phyloP scores from a whole-genome alignment of 2,329 filamentous ascomycete genomes.

The Exophiala lecanii-corni region DNA sequence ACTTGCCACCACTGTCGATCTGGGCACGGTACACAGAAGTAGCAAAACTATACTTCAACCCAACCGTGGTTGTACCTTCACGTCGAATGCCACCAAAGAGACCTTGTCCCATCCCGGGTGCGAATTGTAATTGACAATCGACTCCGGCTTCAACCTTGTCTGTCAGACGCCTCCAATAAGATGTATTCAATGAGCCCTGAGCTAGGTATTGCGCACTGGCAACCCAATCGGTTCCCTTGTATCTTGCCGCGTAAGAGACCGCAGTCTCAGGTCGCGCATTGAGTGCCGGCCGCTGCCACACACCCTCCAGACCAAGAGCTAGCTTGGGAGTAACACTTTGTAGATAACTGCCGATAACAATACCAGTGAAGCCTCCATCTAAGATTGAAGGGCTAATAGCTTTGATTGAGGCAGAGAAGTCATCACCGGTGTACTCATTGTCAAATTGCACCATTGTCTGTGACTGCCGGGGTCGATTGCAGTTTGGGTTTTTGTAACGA shows the following conservation, averaged over 20 bases:
- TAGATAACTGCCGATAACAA: conserved; percentile 92
- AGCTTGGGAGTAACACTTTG: conserved; percentile 86
- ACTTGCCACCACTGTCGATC: conserved; percentile 89
- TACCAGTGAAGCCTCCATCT: conserved; percentile 88
- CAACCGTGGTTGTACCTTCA: conserved; percentile 85
- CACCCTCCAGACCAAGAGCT: conserved; percentile 81
- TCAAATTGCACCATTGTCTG: conserved; percentile 92
- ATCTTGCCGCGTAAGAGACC: conserved; percentile 83
- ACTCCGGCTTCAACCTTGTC: conserved; percentile 96
- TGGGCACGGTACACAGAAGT: conserved; percentile 94
- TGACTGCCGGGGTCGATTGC: conserved; percentile 73
- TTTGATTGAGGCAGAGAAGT: conserved; percentile 92
- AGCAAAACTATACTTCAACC: conserved; percentile 97
- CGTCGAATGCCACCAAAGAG: conserved; percentile 75
- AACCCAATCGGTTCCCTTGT: conserved; percentile 90
- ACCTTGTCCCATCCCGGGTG: conserved; percentile 55
- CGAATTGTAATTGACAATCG: conserved; percentile 85
- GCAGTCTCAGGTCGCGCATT: conserved; percentile 85
- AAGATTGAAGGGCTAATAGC: conserved; percentile 91
- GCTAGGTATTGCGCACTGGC: conserved; percentile 85
- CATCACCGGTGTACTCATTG: conserved; percentile 87
- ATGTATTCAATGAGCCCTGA: conserved; percentile 80
- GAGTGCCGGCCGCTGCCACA: conserved; percentile 85
- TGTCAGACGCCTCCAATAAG: conserved; percentile 88
- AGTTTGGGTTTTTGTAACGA: conserved; percentile 82